These are phyloP conservation scores for Corymbia citriodora DNA, from an alignment of 441 rosid species.

Conservation along the genomic window DNA sequence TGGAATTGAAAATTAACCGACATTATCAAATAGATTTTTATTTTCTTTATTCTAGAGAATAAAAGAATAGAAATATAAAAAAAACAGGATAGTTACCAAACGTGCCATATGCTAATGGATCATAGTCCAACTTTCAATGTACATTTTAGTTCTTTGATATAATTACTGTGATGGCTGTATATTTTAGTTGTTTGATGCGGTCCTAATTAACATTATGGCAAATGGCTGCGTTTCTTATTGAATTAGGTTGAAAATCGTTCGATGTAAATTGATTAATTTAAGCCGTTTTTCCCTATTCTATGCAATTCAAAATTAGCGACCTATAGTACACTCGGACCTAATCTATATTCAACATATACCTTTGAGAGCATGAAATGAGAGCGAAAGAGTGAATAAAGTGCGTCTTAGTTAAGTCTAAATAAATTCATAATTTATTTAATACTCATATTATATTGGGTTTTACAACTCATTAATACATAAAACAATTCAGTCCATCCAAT, in stretches of 20 bases:
- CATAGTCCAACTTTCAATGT: too few relatives aligned
- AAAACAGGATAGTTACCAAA: too few relatives aligned
- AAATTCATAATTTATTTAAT: background rate
- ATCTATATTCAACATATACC: background rate
- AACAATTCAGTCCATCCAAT: accelerated
- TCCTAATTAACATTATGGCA: background rate
- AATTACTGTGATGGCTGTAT: too few relatives aligned
- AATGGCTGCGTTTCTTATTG: background rate
- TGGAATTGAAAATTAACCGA: too few relatives aligned
- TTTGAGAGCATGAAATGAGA: accelerated
- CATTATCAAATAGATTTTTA: too few relatives aligned
- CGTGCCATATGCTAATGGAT: too few relatives aligned
- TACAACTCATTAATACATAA: too few relatives aligned
- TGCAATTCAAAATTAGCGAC: background rate
- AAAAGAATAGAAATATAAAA: too few relatives aligned
- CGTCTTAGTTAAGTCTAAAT: accelerated
- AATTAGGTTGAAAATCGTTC: background rate
- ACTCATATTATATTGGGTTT: background rate
- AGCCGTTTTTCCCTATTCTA: accelerated
- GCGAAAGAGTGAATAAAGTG: accelerated
- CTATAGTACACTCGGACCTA: accelerated
- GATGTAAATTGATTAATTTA: background rate
- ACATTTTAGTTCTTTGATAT: too few relatives aligned
- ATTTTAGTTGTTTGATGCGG: too few relatives aligned
- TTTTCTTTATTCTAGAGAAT: too few relatives aligned